Evolutionary conservation across 345 rosid genomes (phyloP), one percentile per base, ranked within the genome.

Genomic region (Fremontodendron californicum): DNA sequence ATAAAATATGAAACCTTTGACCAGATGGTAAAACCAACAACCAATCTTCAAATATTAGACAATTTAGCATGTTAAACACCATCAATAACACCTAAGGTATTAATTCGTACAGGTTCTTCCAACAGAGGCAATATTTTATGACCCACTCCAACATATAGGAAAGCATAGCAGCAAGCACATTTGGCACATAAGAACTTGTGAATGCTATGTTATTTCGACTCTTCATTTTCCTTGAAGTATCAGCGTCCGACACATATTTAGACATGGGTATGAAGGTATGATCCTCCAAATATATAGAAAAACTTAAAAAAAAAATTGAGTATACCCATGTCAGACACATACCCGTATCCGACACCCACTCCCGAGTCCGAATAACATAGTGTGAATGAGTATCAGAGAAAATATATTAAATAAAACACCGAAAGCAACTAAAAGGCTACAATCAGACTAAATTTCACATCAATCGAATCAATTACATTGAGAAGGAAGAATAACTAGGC

Each of bases 121-220:
- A 94, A 75, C 78, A 93, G 76, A 73, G 97, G 95, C 84, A 94
- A 71, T 46, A 93, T 88, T 76, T 91, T 89, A 73, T 85, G 78
- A 49, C 97, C 97, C 65, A 89, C 91, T 73, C 98, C 97, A 35
- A 94, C 79, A 81, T 89, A 94, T n/a, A n/a, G 58, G 98, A 94
- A 83, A 94, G 97, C 93, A 94, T 82, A 65, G 97, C 90, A 79
- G 98, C 95, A 78, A 94, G 93, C 76, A 94, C 98, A 87, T 84
- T 87, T 60, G 98, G 98, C 66, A 88, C 93, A 70, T 85, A 93
- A 65, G 97, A 92, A 71, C 93, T 89, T n/a, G n/a, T n/a, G n/a
- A n/a, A n/a, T n/a, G n/a, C n/a, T n/a, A n/a, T n/a, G n/a, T n/a
- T n/a, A n/a, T n/a, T n/a, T n/a, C n/a, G n/a, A n/a, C n/a, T n/a